phyloP scores from a whole-genome alignment of 495 filamentous ascomycete genomes.

The Amorphotheca resinae region DNA sequence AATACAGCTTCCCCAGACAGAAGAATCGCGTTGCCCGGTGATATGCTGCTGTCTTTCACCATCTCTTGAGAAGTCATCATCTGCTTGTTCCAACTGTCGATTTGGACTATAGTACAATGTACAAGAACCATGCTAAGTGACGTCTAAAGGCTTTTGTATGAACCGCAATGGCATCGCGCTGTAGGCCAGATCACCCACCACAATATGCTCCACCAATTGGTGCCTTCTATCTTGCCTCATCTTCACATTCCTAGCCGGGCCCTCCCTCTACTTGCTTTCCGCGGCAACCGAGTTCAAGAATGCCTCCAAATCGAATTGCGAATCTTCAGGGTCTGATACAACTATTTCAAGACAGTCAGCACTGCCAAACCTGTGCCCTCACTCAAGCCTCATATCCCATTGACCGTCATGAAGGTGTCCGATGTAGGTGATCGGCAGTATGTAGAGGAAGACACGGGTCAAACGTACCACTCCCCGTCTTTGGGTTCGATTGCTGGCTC shows the following conservation, averaged over 20 bases:
- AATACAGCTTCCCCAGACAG: too few species aligned
- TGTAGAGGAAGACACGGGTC: too few species aligned
- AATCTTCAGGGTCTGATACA: constrained; percentile 69
- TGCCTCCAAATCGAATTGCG: constrained; percentile 83
- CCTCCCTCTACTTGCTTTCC: constrained; percentile 33
- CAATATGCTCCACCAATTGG: constrained; percentile 1
- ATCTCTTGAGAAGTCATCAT: too few species aligned
- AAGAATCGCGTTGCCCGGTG: too few species aligned
- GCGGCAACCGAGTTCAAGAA: constrained; percentile 56
- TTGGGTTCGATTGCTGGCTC: constrained; percentile 31
- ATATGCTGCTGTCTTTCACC: too few species aligned
- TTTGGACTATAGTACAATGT: constrained; percentile 22
- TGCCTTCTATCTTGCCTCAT: constrained; percentile 15
- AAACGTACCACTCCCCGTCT: constrained; percentile 25
- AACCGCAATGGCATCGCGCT: constrained; percentile 12
- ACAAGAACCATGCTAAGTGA: constrained; percentile 21
- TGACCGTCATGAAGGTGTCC: too few species aligned
- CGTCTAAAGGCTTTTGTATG: constrained; percentile 20
- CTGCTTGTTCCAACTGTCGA: constrained; percentile 1
- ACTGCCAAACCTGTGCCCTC: constrained; percentile 12
- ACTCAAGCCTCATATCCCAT: too few species aligned
- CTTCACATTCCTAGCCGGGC: constrained; percentile 11
- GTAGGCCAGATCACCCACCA: constrained; percentile 5
- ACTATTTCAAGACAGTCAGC: constrained; percentile 37
- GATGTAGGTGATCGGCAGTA: too few species aligned